Conservation (phyloP, 257 asterid species). For the Ilex aquifolium region DNA sequence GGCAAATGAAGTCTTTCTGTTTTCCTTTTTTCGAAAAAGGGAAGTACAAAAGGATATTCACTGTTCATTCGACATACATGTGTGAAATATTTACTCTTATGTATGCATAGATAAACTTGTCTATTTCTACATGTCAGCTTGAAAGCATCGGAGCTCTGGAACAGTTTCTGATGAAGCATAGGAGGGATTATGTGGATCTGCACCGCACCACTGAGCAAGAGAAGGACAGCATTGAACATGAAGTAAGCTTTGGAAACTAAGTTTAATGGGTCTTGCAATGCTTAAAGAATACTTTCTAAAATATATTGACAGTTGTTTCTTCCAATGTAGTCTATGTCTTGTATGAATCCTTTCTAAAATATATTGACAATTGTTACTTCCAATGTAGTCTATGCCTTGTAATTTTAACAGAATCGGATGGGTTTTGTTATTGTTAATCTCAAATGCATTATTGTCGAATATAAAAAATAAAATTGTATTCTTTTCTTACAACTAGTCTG, state of each 20-base stretch:
- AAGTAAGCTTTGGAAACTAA: conserved; percentile 37
- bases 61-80: background rate
- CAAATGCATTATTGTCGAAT: too few species aligned
- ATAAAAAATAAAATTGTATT: too few species aligned
- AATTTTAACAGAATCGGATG: too few species aligned
- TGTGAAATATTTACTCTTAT: too few species aligned
- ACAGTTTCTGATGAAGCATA: conserved; percentile 81
- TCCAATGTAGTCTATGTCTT: too few species aligned
- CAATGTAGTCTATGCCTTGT: too few species aligned
- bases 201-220: conserved; percentile 91
- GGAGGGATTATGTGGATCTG: conserved; percentile 79
- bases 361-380: background rate
- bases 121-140: conserved; percentile 39
- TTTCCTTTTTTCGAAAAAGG: background rate
- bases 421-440: too few species aligned
- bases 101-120: background rate
- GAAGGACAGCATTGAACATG: conserved; percentile 91
- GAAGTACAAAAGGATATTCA: background rate
- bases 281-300: background rate
- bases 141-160: conserved; percentile 71
- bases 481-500: too few species aligned
- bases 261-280: background rate
- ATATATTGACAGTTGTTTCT: background rate
- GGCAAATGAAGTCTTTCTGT: too few species aligned
- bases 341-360: background rate